These are phyloP conservation scores for Erigeron philadelphicus DNA, from an alignment of 140 eudicot genomes.

Conservation along the genomic window DNA sequence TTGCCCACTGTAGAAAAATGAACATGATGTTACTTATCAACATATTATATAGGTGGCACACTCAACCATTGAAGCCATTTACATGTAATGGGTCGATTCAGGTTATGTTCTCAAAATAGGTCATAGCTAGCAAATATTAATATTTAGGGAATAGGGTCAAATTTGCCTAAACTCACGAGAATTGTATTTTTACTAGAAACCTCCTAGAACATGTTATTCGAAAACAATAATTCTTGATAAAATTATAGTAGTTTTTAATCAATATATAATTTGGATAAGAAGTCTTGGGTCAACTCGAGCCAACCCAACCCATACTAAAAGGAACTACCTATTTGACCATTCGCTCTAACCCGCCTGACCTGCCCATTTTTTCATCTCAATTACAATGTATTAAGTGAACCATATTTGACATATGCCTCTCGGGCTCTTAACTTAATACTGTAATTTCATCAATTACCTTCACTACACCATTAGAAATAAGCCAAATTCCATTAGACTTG, in stretches of 20 bases:
- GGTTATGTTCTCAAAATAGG: neutral
- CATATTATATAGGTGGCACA: neutral
- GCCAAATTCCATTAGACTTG: constrained; percentile 73
- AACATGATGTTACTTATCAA: neutral
- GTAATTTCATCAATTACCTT: constrained; percentile 42
- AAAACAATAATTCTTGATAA: neutral
- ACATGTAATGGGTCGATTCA: neutral
- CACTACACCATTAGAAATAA: constrained; percentile 82
- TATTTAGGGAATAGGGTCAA: neutral
- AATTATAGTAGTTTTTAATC: no score
- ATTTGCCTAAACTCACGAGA: neutral
- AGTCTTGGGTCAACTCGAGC: neutral
- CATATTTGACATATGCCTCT: constrained; percentile 3
- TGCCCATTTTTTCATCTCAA: no score
- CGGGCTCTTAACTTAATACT: neutral
- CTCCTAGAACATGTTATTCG: neutral
- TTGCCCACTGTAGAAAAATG: constrained; percentile 52
- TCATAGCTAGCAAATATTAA: neutral
- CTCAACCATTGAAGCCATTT: neutral
- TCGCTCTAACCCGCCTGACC: neutral
- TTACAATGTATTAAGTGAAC: neutral
- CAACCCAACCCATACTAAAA: neutral
- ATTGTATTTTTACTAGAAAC: neutral
- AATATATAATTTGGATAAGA: no score
- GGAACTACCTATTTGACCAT: neutral